Conservation (phyloP, 306 rosid species). For the Quercus dentata region DNA sequence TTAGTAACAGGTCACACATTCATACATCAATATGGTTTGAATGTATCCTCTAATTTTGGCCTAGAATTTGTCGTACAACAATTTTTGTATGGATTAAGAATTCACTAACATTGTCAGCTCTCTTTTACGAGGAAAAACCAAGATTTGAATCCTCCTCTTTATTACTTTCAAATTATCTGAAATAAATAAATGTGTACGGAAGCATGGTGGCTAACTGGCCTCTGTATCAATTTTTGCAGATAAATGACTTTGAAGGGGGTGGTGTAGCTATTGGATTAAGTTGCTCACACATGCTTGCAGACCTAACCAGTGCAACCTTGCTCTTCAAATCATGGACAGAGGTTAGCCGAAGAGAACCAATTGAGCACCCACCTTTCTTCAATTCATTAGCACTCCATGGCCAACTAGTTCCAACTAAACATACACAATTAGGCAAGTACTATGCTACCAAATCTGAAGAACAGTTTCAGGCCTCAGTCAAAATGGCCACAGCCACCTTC, state of each 20-base stretch:
- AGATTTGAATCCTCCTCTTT: too few species aligned
- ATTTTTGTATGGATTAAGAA: too few species aligned
- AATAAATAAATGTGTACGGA: too few species aligned
- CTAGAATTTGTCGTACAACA: too few species aligned
- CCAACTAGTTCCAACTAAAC: slow-evolving; percentile 6
- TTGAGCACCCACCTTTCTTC: slow-evolving; percentile 32
- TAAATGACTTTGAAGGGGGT: slow-evolving; percentile 68
- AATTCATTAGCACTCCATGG: background rate
- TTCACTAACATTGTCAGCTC: too few species aligned
- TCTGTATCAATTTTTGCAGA: slow-evolving; percentile 25
- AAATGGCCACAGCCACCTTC: slow-evolving; percentile 52
- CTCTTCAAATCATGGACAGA: slow-evolving; percentile 62
- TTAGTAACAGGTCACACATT: too few species aligned
- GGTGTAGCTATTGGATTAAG: slow-evolving; percentile 75
- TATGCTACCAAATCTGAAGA: slow-evolving; percentile 23
- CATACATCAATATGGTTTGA: too few species aligned
- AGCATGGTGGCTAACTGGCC: too few species aligned
- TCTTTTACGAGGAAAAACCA: too few species aligned
- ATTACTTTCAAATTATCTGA: too few species aligned
- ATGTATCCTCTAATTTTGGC: too few species aligned
- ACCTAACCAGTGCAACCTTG: slow-evolving; percentile 38
- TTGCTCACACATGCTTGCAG: slow-evolving; percentile 61
- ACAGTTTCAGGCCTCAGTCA: background rate
- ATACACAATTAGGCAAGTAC: slow-evolving; percentile 4
- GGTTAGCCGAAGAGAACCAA: slow-evolving; percentile 21